Base-by-base conservation (phyloP, 768 basidiomycete genomes). In the Suillus subalutaceus region DNA sequence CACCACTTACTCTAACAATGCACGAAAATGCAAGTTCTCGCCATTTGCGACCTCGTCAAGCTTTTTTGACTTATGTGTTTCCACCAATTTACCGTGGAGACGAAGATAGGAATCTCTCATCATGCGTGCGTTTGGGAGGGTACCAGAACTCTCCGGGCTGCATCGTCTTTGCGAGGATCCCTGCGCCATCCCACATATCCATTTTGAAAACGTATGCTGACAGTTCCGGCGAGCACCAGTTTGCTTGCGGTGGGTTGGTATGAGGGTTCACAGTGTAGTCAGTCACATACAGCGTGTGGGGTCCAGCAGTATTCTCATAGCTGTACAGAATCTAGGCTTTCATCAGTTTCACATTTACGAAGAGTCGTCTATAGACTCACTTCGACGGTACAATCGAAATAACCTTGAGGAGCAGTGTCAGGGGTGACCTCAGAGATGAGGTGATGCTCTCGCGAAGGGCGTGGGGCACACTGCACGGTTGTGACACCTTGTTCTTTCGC, bases 361-460 rank as follows among this genome's bases (percentile, higher is more conserved):
- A 8, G 62, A 38, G 48, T 35, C 30, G 12, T 18, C 43, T 55
- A 20, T 52, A n/a, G 32, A 60, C 79, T 69, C 67, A 89, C 89
- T 81, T 90, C 85, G 18, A 88, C 80, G 0, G 86, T 88, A 58
- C 88, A 89, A 63, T 90, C 81, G 72, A 90, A 89, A 72, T 82
- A 90, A 1, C 86, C 85, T 26, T 66, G 60, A 2, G 85, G 85
- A 13, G 74, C 74, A 23, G 77, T 75, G 58, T 80, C 71, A 1
- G 86, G 85, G 10, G 79, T 79, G 15, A 80, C 81, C 53, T 88
- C 85, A n/a, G 79, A 80, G 63, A 89, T 78, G 20, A 88, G 73
- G 32, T 80, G 76, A 67, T 88, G 88, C 52, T 75, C 72, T 57
- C 83, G 80, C 44, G 3, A 0, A 44, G 62, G 57, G 53, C 30